These are phyloP conservation scores for Endotrypanum monterogeii DNA, from an alignment of 208 protist genomes.

Conservation along the genomic window DNA sequence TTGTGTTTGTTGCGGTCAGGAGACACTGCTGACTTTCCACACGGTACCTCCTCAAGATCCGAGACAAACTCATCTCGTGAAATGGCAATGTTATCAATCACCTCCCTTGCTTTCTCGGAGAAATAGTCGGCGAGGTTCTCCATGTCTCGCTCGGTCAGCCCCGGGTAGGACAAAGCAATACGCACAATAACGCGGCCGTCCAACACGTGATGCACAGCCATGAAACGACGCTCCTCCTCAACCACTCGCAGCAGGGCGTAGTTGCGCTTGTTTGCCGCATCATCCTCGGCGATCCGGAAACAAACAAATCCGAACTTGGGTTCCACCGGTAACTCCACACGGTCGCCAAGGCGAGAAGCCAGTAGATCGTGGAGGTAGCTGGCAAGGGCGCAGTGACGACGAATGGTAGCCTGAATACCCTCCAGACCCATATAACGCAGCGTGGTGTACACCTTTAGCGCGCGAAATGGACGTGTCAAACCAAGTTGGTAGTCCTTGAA, in stretches of 20 bases:
- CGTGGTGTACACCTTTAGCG: conserved; percentile 66
- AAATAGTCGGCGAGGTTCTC: conserved; percentile 36
- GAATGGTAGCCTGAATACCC: conserved; percentile 52
- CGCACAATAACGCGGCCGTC: conserved; percentile 39
- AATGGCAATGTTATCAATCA: conserved; percentile 6
- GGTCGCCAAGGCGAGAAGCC: conserved; percentile 3
- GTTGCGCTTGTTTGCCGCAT: conserved; percentile 30
- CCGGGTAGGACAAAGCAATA: conserved; percentile 35
- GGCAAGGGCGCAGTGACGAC: conserved; percentile 41
- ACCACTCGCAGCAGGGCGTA: conserved; percentile 26
- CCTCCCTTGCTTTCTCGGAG: conserved; percentile 22
- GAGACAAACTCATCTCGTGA: neutral
- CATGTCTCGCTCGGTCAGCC: conserved; percentile 34
- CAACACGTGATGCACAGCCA: conserved; percentile 41
- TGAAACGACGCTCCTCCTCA: conserved; percentile 31
- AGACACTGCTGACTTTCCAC: neutral
- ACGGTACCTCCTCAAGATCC: too few species aligned
- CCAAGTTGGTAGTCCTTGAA: conserved; percentile 80
- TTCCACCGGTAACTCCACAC: conserved; percentile 33
- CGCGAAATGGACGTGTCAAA: conserved; percentile 59
- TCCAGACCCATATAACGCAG: conserved; percentile 55
- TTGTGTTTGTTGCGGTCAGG: too few species aligned
- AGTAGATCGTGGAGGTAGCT: conserved; percentile 39
- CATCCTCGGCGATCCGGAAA: conserved; percentile 33
- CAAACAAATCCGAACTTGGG: conserved; percentile 52